Evolutionary conservation across 2,329 filamentous ascomycete genomes (phyloP), one percentile per base, ranked within the genome.

Genomic region (Fusarium domesticum): DNA sequence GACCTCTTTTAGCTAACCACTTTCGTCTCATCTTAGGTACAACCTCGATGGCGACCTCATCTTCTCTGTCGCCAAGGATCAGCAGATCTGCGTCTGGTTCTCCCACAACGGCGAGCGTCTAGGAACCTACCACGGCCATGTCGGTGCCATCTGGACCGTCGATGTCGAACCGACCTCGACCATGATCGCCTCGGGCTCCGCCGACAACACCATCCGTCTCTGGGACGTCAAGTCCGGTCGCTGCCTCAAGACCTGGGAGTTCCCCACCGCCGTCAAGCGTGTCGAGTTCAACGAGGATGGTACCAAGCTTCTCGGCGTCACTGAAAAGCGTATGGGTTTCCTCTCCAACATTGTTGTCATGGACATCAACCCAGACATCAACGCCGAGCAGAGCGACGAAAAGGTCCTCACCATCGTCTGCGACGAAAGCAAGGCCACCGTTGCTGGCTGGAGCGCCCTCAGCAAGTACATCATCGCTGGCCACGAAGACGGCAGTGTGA

Each of bases 131-230:
- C 85, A 89, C 67, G 93, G 93, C 70, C 93, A 98, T 74, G 87
- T 95, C 71, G 93, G 93, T 73, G 92, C 93, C 62, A 87, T 98
- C 76, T 98, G 93, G 93, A 96, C 93, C 52, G 87, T 98, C 71
- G 93, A 98, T 67, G 86, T 96, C 65, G 89, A 96, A 74, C 91
- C 92, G 56, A 90, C 90, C 63, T 88, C 86, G 54, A 89, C 87
- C 63, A 82, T 98, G 65, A 85, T 97, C 66, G 93, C 92, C 65
- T 95, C 89, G 50, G 93, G 93, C 63, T 93, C 91, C 61, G 93
- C 93, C 71, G 93, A 98, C 76, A 97, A 97, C 79, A 96, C 92
- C 35, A 92, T 98, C 72, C 84, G 91, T 64, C 80, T 98, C 63
- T 98, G 93, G 93, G 90, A 98, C 67, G 80, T 96, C 68, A 87